Evolutionary conservation across 495 filamentous ascomycete genomes (phyloP).

Genomic region (Tuber brumale): DNA sequence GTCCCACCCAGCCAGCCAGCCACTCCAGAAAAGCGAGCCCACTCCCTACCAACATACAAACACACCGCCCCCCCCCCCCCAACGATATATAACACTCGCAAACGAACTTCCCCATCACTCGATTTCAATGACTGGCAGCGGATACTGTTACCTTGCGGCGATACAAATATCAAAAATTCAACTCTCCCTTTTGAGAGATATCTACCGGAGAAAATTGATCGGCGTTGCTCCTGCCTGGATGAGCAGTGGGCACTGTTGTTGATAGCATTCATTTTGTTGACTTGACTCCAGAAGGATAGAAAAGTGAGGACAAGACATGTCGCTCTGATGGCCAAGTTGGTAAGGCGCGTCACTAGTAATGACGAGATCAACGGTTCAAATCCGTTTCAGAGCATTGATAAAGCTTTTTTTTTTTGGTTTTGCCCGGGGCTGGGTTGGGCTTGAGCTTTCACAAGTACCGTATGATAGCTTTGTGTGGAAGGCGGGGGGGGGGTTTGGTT

Average conservation of each 20-base stretch:
- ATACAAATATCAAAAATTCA: neutral
- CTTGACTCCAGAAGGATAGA: neutral
- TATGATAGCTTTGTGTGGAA: no score
- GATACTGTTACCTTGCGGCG: no score
- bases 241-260: no score
- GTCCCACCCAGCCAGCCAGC: no score
- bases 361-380: conserved; percentile 35
- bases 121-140: no score
- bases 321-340: conserved; percentile 14
- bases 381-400: conserved; percentile 31
- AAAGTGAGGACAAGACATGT: neutral
- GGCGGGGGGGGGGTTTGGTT: neutral
- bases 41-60: no score
- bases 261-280: no score
- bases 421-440: neutral
- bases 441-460: neutral
- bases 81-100: no score
- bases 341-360: conserved; percentile 17
- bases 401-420: neutral
- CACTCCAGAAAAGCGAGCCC: no score
- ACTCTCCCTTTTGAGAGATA: no score
- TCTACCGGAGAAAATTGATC: neutral
- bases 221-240: neutral
- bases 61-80: no score
- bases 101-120: no score